These are phyloP conservation scores for Pichia nakasei DNA, from an alignment of 805 yeast genomes.

Conservation along the genomic window DNA sequence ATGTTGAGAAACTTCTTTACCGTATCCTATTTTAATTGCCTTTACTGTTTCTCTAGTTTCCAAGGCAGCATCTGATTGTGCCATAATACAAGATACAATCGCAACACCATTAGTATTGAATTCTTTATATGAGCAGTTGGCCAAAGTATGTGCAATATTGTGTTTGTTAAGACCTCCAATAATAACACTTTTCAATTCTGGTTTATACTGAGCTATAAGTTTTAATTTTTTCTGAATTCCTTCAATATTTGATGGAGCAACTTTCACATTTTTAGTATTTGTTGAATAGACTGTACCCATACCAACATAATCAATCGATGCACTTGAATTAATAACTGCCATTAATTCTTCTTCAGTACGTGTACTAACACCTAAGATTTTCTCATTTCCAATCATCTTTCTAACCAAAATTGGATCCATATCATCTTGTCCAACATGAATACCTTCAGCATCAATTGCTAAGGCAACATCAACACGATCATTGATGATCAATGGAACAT, in stretches of 20 bases:
- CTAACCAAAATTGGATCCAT: constrained; percentile 58
- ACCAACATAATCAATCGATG: constrained; percentile 72
- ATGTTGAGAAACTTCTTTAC: background rate
- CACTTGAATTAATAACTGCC: constrained; percentile 12
- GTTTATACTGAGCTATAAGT: constrained; percentile 31
- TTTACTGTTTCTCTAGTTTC: constrained; percentile 33
- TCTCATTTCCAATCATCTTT: constrained; percentile 57
- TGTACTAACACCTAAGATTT: constrained; percentile 74
- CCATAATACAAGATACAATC: constrained; percentile 81
- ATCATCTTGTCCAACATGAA: constrained; percentile 90
- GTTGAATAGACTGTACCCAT: constrained; percentile 76
- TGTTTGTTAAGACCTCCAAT: constrained; percentile 70
- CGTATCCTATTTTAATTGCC: constrained; percentile 2
- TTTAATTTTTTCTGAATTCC: constrained; percentile 51
- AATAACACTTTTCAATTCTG: constrained; percentile 52
- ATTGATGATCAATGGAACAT: constrained; percentile 74
- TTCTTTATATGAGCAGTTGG: constrained; percentile 38
- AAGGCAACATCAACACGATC: constrained; percentile 85
- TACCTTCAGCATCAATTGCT: constrained; percentile 73
- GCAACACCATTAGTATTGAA: constrained; percentile 70
- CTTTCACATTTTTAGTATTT: constrained; percentile 51
- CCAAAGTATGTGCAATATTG: constrained; percentile 52
- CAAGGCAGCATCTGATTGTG: constrained; percentile 40
- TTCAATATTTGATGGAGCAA: constrained; percentile 56
- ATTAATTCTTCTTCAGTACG: constrained; percentile 46